Evolutionary conservation across 2,329 filamentous ascomycete genomes (phyloP).

Genomic region (Calycina marina): DNA sequence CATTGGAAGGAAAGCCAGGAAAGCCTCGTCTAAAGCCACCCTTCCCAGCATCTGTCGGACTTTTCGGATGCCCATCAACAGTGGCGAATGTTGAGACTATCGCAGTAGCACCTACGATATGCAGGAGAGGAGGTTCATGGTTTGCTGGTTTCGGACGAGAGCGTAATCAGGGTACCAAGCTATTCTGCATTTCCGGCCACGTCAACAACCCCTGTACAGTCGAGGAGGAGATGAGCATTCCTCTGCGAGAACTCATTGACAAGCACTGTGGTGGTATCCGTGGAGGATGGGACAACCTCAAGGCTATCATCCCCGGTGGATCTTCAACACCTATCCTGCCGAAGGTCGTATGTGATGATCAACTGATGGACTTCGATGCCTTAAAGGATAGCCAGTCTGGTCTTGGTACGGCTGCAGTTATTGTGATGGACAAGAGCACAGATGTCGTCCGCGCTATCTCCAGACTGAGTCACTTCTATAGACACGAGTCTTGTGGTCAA

Average conservation of each 20-base stretch:
- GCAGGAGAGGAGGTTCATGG: slow-evolving; percentile 82
- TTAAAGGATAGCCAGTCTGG: slow-evolving; percentile 96
- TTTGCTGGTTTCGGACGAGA: slow-evolving; percentile 90
- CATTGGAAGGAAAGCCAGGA: slow-evolving; percentile 93
- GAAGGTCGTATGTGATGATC: slow-evolving; percentile 78
- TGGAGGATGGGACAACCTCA: slow-evolving; percentile 95
- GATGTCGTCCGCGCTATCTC: slow-evolving; percentile 92
- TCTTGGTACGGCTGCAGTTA: slow-evolving; percentile 92
- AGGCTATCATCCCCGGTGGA: slow-evolving; percentile 88
- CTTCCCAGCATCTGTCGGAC: slow-evolving; percentile 91
- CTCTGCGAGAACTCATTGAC: slow-evolving; percentile 88
- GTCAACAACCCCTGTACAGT: slow-evolving; percentile 98
- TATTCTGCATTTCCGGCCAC: slow-evolving; percentile 95
- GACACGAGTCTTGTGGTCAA: slow-evolving; percentile 95
- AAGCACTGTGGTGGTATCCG: slow-evolving; percentile 95
- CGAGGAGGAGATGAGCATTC: slow-evolving; percentile 98
- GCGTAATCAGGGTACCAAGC: slow-evolving; percentile 92
- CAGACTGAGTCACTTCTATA: slow-evolving; percentile 90
- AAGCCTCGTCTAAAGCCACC: slow-evolving; percentile 98
- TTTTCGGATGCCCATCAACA: slow-evolving; percentile 95
- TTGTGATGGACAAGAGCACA: slow-evolving; percentile 97
- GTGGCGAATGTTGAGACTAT: slow-evolving; percentile 98
- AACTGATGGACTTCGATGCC: slow-evolving; percentile 97
- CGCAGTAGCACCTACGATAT: slow-evolving; percentile 89
- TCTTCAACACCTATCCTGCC: slow-evolving; percentile 94